Evolutionary conservation across 2,329 filamentous ascomycete genomes (phyloP).

Genomic region (Podosphaera xanthii): DNA sequence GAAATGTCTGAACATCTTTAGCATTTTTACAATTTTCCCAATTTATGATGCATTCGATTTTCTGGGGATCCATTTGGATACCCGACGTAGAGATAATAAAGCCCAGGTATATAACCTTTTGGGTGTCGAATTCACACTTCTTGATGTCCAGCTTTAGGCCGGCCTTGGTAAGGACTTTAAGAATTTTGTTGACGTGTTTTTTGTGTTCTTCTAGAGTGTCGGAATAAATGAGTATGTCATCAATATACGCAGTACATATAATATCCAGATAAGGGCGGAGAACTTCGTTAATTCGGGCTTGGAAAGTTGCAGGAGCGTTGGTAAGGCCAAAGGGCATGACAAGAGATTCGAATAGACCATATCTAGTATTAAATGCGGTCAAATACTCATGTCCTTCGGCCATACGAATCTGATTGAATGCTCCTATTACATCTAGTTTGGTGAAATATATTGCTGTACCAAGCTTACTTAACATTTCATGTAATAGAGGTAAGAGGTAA

Average conservation of each 20-base stretch:
- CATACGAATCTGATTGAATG: neutral
- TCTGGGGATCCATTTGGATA: too few species aligned
- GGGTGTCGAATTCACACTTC: constrained; percentile 1
- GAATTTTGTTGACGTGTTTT: neutral
- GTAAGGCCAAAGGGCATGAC: neutral
- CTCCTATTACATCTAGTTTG: neutral
- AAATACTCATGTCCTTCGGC: neutral
- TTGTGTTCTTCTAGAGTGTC: neutral
- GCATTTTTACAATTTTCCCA: too few species aligned
- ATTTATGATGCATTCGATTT: too few species aligned
- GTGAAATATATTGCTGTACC: neutral
- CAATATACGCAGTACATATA: neutral
- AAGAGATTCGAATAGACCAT: neutral
- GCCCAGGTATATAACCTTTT: too few species aligned
- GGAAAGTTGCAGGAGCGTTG: neutral
- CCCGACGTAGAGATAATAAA: too few species aligned
- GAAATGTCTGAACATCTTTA: too few species aligned
- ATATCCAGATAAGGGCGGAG: neutral
- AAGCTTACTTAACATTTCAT: neutral
- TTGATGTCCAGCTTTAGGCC: neutral
- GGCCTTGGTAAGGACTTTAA: neutral
- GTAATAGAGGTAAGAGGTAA: neutral
- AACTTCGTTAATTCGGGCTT: neutral
- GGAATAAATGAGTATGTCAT: constrained; percentile 1
- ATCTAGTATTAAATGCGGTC: neutral